These are phyloP conservation scores for Naganishia sp. DNA, from an alignment of 1,284 basidiomycete species.

Conservation along the genomic window DNA sequence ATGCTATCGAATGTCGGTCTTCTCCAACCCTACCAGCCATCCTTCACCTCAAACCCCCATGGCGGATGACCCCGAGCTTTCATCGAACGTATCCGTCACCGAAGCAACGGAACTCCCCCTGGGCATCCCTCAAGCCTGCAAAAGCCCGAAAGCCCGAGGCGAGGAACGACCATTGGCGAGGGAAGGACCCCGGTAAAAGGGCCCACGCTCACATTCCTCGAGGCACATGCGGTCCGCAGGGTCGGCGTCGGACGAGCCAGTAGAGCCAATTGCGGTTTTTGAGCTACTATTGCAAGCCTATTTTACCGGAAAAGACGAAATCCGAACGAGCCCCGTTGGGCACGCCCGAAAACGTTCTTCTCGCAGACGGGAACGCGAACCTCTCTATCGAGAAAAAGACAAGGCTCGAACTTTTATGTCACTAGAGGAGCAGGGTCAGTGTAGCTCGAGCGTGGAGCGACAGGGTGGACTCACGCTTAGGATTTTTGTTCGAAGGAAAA, in stretches of 20 bases:
- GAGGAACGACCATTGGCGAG: slow-evolving; percentile 23
- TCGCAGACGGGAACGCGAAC: slow-evolving; percentile 55
- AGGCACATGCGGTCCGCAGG: slow-evolving; percentile 17
- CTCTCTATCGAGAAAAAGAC: slow-evolving; percentile 49
- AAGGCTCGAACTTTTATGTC: slow-evolving; percentile 54
- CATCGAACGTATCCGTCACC: slow-evolving; percentile 24
- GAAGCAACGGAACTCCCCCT: slow-evolving; percentile 22
- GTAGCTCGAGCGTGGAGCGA: background rate
- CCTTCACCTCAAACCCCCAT: slow-evolving; percentile 24
- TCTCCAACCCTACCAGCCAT: slow-evolving; percentile 31
- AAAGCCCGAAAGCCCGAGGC: slow-evolving; percentile 24
- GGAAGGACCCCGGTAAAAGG: slow-evolving; percentile 3
- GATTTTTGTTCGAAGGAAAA: slow-evolving; percentile 44
- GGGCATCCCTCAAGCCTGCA: slow-evolving; percentile 26
- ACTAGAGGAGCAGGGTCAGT: slow-evolving; percentile 34
- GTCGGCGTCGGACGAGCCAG: slow-evolving; percentile 12
- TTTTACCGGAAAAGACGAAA: slow-evolving; percentile 35
- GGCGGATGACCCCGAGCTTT: slow-evolving; percentile 4
- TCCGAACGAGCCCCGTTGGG: slow-evolving; percentile 20
- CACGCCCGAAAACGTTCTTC: slow-evolving; percentile 37
- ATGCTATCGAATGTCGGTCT: slow-evolving; percentile 32
- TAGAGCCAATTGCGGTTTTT: slow-evolving; percentile 30
- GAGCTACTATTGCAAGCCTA: slow-evolving; percentile 12
- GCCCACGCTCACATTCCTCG: slow-evolving; percentile 19
- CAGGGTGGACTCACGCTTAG: slow-evolving; percentile 40